phyloP scores from a whole-genome alignment of 1,139 yeast species.

The Debaryomyces subglobosus region DNA sequence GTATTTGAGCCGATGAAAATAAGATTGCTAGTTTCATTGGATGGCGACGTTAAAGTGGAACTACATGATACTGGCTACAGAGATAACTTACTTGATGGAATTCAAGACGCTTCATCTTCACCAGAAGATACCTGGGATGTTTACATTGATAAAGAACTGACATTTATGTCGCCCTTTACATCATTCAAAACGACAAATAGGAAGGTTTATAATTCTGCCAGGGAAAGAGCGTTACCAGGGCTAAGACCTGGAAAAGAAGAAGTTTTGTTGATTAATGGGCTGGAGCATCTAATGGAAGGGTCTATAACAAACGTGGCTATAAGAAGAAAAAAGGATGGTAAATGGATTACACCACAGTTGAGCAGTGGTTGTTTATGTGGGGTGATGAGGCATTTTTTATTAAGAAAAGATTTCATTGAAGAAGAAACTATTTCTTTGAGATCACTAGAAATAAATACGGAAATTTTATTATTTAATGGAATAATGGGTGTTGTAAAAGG shows the following conservation, averaged over 20 bases:
- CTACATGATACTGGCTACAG: slow-evolving; percentile 44
- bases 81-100: slow-evolving; percentile 49
- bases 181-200: slow-evolving; percentile 87
- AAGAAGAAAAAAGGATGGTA: slow-evolving; percentile 40
- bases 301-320: slow-evolving; percentile 83
- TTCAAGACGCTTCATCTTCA: slow-evolving; percentile 20
- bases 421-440: slow-evolving; percentile 54
- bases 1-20: slow-evolving; percentile 54
- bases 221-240: slow-evolving; percentile 51
- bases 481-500: slow-evolving; percentile 81
- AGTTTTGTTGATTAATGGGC: slow-evolving; percentile 67
- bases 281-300: slow-evolving; percentile 75
- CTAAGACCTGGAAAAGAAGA: slow-evolving; percentile 52
- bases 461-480: slow-evolving; percentile 75
- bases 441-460: slow-evolving; percentile 61
- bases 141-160: slow-evolving; percentile 58
- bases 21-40: slow-evolving; percentile 52
- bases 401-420: slow-evolving; percentile 55
- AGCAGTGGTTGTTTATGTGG: slow-evolving; percentile 86
- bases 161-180: slow-evolving; percentile 72
- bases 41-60: slow-evolving; percentile 57
- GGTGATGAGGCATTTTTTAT: slow-evolving; percentile 67
- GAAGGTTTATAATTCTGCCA: slow-evolving; percentile 61
- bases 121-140: slow-evolving; percentile 52
- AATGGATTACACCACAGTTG: slow-evolving; percentile 81